A percentile compares a stretch with the other conserved stretches of the same genome.
Conservation (phyloP, 345 rosid species). For the Citrus sp. region DNA sequence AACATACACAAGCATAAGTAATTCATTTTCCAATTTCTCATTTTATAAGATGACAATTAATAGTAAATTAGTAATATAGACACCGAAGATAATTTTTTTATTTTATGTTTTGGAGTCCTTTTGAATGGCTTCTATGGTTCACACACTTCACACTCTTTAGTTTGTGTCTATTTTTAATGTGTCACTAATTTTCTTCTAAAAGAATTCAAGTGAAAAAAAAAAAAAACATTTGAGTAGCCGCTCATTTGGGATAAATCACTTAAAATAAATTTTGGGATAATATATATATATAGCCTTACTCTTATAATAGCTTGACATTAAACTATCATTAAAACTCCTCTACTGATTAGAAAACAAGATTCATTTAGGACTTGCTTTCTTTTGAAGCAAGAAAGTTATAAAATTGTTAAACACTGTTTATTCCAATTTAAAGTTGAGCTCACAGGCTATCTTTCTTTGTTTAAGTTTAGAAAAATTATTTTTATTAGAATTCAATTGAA, state of each 20-base stretch:
- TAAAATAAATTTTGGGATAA: too few relatives aligned
- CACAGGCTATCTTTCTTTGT: background rate
- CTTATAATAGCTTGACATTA: background rate
- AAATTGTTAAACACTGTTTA: background rate
- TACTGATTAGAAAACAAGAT: slow-evolving; percentile 27
- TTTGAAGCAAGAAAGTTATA: slow-evolving; percentile 23
- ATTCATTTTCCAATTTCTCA: background rate
- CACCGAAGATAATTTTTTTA: too few relatives aligned
- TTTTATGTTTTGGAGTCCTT: too few relatives aligned
- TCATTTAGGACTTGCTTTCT: slow-evolving; percentile 26
- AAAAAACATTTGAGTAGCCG: too few relatives aligned
- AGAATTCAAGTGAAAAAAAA: too few relatives aligned
- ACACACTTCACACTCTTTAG: too few relatives aligned
- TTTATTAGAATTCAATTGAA: background rate
- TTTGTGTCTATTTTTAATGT: too few relatives aligned
- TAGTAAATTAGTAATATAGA: too few relatives aligned
- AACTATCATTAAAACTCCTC: background rate
- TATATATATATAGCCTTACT: too few relatives aligned
- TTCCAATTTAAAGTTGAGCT: slow-evolving; percentile 10
- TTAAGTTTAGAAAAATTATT: background rate
- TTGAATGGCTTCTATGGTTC: too few relatives aligned
- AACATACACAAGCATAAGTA: background rate
- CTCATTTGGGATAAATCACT: too few relatives aligned
- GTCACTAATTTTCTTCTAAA: too few relatives aligned
- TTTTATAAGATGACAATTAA: background rate